Evolutionary conservation across 140 eudicot genomes (phyloP).

Genomic region (Ambrosia hybrid): DNA sequence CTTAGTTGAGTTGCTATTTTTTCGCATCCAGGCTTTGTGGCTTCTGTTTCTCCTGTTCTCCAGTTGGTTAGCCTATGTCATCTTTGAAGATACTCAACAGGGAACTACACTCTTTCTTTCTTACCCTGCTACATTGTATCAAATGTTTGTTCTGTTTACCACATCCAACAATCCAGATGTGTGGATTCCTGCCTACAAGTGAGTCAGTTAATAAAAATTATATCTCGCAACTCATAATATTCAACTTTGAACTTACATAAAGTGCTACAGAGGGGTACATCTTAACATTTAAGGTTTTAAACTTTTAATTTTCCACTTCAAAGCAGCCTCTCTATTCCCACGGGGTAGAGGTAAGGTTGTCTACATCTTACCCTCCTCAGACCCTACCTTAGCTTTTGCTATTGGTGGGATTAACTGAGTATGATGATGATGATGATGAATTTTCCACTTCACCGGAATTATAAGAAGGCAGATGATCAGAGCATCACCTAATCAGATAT

Average conservation of each 20-base stretch:
- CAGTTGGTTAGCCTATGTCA: slow-evolving; percentile 96
- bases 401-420: too few species aligned
- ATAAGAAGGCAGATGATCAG: too few species aligned
- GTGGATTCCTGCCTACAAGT: slow-evolving; percentile 99
- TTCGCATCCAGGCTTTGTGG: slow-evolving; percentile 65
- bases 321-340: too few species aligned
- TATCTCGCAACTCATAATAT: background rate
- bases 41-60: slow-evolving; percentile 81
- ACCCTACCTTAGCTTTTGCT: too few species aligned
- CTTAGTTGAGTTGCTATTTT: background rate
- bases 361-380: too few species aligned
- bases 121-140: slow-evolving; percentile 67
- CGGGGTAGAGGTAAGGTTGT: too few species aligned
- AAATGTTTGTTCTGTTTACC: slow-evolving; percentile 90
- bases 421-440: too few species aligned
- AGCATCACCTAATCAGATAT: too few species aligned
- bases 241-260: background rate
- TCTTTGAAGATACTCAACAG: slow-evolving; percentile 92
- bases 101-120: slow-evolving; percentile 75
- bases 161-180: slow-evolving; percentile 98
- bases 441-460: background rate
- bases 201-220: slow-evolving; percentile 27
- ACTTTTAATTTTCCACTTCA: too few species aligned
- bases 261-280: background rate
- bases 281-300: background rate